Conservation (phyloP, 179 eudicot genomes). For the Silene noctiflora region DNA sequence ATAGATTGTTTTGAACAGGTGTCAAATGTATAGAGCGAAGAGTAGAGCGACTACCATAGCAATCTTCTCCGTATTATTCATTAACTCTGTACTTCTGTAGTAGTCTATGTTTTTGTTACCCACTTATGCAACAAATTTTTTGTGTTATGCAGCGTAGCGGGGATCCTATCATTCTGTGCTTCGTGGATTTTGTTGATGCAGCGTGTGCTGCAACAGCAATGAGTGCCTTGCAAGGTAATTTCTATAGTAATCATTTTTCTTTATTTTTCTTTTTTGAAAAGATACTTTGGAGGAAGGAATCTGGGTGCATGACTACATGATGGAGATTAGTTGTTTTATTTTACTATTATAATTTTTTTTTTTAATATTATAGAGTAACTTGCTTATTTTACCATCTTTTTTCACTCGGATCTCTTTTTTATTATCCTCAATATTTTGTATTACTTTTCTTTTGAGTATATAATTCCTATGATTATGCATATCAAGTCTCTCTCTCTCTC, state of each 20-base stretch:
- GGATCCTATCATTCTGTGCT: slow-evolving; percentile 65
- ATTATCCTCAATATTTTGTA: neutral
- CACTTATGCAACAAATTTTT: neutral
- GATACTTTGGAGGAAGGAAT: neutral
- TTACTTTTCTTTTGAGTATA: too few relatives aligned
- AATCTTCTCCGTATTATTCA: neutral
- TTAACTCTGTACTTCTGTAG: neutral
- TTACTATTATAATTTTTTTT: neutral
- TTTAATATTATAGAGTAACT: too few relatives aligned
- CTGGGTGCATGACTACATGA: neutral
- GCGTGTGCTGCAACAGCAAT: slow-evolving; percentile 83
- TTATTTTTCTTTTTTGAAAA: neutral
- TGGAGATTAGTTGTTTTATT: neutral
- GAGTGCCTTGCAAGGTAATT: slow-evolving; percentile 76
- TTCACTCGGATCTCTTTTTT: neutral
- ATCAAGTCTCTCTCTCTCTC: too few relatives aligned
- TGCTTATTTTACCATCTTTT: too few relatives aligned
- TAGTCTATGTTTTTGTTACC: slow-evolving; percentile 1
- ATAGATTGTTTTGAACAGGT: neutral
- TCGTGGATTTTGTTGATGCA: slow-evolving; percentile 62
- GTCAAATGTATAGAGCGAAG: neutral
- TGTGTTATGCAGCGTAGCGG: slow-evolving; percentile 62
- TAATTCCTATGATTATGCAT: neutral
- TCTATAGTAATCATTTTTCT: neutral
- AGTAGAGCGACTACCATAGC: neutral